Evolutionary conservation across 1,139 yeast species (phyloP), one percentile per base, ranked within the genome.

Genomic region (Geotrichum reessii): DNA sequence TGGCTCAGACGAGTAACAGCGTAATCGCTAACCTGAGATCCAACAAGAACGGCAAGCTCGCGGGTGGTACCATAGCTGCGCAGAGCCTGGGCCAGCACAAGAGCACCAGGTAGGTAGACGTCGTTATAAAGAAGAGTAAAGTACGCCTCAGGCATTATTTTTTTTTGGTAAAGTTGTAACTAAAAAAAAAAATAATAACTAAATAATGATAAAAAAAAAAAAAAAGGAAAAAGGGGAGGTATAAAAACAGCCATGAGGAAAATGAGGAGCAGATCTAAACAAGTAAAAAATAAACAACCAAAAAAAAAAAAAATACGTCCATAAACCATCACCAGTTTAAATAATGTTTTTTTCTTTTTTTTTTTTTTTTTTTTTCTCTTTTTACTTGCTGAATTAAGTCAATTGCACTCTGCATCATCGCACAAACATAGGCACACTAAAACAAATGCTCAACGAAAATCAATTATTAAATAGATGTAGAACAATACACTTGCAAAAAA

Each of bases 81-180:
- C 28, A 80, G 67, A 1, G 79, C 70, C 52, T 69, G 67, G 7
- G 84, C 92, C 52, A 89, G 72, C 0, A 87, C 84, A 46, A 87
- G 74, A 0, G 89, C 86, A 6, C 97, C 97, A 0, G 95, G 89
- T 22, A 89, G 72, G 70, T 91, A 91, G 40, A 78, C 77, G 48
- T 83, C 77, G 55, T 83, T 80, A 68, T 85, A 84, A 46, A 91
- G 74, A 46, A 90, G 76, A 0, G 96, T 85, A 52, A 83, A 84
- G 65, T 84, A 79, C 19, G 91, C 95, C 52, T 60, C 59, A n/a
- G 55, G 44, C 42, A 44, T 31, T 49, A 50, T 50, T n/a, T 17
- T 8, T n/a, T 37, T 3, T 17, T 19, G n/a, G 27, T 27, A 47
- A 46, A n/a, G 51, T n/a, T 44, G 37, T 5, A 21, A 11, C 28